These are phyloP conservation scores for Xylaria venustula DNA, from an alignment of 495 filamentous ascomycete species.

Conservation along the genomic window DNA sequence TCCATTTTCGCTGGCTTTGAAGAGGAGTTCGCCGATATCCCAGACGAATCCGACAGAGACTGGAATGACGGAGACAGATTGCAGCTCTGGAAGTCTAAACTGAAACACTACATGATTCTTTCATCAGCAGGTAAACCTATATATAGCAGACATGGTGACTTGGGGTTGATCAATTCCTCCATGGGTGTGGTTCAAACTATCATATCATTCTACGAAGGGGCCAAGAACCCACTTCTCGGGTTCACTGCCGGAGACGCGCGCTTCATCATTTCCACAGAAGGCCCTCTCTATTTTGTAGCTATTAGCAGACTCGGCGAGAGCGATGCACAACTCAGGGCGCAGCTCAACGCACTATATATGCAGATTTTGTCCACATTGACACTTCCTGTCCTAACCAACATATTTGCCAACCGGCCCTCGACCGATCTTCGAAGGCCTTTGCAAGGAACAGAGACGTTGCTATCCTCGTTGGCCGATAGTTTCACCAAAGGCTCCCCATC, in stretches of 20 bases:
- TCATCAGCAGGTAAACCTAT: constrained; percentile 98
- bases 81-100: constrained; percentile 75
- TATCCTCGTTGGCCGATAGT: constrained; percentile 88
- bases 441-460: constrained; percentile 85
- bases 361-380: constrained; percentile 96
- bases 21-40: constrained; percentile 76
- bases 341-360: constrained; percentile 95
- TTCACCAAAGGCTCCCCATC: constrained; percentile 93
- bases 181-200: constrained; percentile 97
- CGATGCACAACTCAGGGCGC: constrained; percentile 77
- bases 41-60: constrained; percentile 58
- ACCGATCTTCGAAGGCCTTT: constrained; percentile 91
- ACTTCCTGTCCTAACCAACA: constrained; percentile 78
- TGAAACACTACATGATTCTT: constrained; percentile 95
- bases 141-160: constrained; percentile 89
- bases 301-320: constrained; percentile 91
- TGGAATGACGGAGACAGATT: constrained; percentile 65
- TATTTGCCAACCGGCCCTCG: constrained; percentile 87
- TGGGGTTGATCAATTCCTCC: constrained; percentile 82
- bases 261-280: constrained; percentile 81
- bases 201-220: constrained; percentile 90
- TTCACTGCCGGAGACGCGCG: constrained; percentile 82
- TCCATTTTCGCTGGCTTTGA: constrained; percentile 62
- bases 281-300: constrained; percentile 87
- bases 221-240: constrained; percentile 68